These are phyloP conservation scores for Saccharomyces jurei DNA, from an alignment of 805 yeast genomes.

Conservation along the genomic window DNA sequence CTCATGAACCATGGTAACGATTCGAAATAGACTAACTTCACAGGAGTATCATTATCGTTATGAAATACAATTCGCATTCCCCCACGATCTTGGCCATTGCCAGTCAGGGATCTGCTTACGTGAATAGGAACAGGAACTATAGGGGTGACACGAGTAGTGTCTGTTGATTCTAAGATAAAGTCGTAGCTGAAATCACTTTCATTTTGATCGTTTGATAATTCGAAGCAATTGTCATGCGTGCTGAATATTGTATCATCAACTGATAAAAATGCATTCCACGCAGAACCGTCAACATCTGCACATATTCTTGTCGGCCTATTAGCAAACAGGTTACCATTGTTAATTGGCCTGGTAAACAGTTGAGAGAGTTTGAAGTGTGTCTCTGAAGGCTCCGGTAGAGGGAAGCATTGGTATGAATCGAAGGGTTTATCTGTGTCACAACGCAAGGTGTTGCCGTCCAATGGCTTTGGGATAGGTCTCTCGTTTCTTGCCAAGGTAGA, in stretches of 20 bases:
- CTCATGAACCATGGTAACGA: slow-evolving; percentile 91
- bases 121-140: slow-evolving; percentile 49
- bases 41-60: slow-evolving; percentile 51
- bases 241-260: slow-evolving; percentile 25
- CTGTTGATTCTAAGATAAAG: slow-evolving; percentile 31
- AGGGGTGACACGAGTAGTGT: slow-evolving; percentile 38
- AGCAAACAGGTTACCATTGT: slow-evolving; percentile 58
- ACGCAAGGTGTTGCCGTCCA: slow-evolving; percentile 55
- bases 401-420: slow-evolving; percentile 71
- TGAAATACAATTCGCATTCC: slow-evolving; percentile 71
- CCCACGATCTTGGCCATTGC: slow-evolving; percentile 85
- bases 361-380: slow-evolving; percentile 48
- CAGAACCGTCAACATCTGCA: slow-evolving; percentile 33
- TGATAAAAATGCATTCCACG: slow-evolving; percentile 41
- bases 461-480: slow-evolving; percentile 76
- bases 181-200: slow-evolving; percentile 17
- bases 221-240: slow-evolving; percentile 33
- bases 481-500: slow-evolving; percentile 53
- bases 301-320: slow-evolving; percentile 32
- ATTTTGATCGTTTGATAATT: slow-evolving; percentile 18
- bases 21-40: slow-evolving; percentile 60
- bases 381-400: slow-evolving; percentile 45
- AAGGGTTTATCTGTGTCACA: slow-evolving; percentile 61
- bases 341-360: slow-evolving; percentile 60
- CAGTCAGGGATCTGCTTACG: slow-evolving; percentile 82